phyloP scores from a whole-genome alignment of 192 early-diverging fungal species.

The Coemansia sp. region DNA sequence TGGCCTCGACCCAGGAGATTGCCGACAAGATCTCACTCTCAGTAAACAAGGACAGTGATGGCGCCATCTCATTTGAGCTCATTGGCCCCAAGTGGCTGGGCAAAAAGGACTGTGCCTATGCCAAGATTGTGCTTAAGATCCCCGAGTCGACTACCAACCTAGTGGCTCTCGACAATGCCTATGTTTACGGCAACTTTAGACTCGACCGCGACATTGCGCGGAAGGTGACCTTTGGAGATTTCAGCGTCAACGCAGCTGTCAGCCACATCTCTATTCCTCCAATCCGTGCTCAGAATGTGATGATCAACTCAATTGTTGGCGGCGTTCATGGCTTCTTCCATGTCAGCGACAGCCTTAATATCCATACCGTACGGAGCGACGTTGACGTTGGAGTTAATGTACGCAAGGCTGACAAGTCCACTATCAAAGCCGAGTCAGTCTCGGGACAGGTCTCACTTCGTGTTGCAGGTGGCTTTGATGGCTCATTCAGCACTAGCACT shows the following conservation, averaged over 20 bases:
- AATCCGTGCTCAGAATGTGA: conserved; percentile 24
- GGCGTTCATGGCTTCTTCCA: conserved; percentile 37
- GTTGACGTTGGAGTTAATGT: conserved; percentile 47
- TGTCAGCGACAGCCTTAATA: conserved; percentile 17
- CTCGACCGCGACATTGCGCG: conserved; percentile 37
- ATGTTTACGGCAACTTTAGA: conserved; percentile 42
- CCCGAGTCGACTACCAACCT: conserved; percentile 28
- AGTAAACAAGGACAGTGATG: conserved; percentile 27
- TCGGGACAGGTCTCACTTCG: conserved; percentile 32
- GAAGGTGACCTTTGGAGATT: conserved; percentile 35
- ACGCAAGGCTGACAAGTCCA: conserved; percentile 30
- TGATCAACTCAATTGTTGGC: conserved; percentile 40
- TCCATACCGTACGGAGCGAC: conserved; percentile 40
- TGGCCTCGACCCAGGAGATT: conserved; percentile 40
- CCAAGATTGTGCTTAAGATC: conserved; percentile 34
- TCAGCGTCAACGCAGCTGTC: conserved; percentile 35
- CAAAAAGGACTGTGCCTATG: conserved; percentile 41
- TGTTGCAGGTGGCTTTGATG: conserved; percentile 47
- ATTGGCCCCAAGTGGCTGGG: conserved; percentile 46
- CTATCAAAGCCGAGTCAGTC: conserved; percentile 35
- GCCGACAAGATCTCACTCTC: conserved; percentile 39
- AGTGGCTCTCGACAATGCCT: conserved; percentile 27
- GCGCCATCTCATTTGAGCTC: conserved; percentile 32
- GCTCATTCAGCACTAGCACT: conserved; percentile 34
- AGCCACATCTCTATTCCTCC: conserved; percentile 36